A percentile compares a stretch with the other conserved stretches of the same genome.
Conservation (phyloP, 148 eudicot genomes). For the Bassia scoparia region DNA sequence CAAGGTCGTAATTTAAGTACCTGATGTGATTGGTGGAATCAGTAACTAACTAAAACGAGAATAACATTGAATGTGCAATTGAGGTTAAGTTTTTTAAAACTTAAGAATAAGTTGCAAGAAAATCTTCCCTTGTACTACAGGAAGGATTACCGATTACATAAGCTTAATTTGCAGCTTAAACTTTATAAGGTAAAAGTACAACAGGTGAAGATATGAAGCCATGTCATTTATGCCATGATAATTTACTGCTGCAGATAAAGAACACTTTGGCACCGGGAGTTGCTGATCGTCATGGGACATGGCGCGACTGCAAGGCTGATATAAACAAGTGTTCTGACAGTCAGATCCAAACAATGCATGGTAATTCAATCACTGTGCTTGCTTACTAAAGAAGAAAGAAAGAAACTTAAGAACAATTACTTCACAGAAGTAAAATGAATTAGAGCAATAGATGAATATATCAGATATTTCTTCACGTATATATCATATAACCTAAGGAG, state of each 20-base stretch:
- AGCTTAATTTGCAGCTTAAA: background rate
- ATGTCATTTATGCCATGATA: background rate
- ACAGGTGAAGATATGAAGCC: background rate
- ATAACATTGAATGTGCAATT: background rate
- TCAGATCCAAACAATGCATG: slow-evolving; percentile 71
- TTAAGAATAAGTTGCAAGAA: background rate
- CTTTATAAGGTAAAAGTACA: background rate
- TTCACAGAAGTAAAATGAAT: background rate
- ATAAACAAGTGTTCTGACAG: slow-evolving; percentile 58
- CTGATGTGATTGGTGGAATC: background rate
- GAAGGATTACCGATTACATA: background rate
- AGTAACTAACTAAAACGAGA: background rate
- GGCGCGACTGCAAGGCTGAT: slow-evolving; percentile 71
- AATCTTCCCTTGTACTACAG: background rate
- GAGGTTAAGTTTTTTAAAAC: background rate
- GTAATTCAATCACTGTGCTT: slow-evolving; percentile 34
- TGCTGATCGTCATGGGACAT: slow-evolving; percentile 51
- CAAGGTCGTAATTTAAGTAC: background rate
- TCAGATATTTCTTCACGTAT: too few relatives aligned
- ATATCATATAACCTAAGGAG: too few relatives aligned
- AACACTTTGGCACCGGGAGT: slow-evolving; percentile 65
- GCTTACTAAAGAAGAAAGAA: background rate
- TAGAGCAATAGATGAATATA: background rate
- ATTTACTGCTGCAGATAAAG: slow-evolving; percentile 43
- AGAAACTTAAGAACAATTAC: background rate